phyloP scores from a whole-genome alignment of 495 filamentous ascomycete species.

The Hypoxylon trugodes region DNA sequence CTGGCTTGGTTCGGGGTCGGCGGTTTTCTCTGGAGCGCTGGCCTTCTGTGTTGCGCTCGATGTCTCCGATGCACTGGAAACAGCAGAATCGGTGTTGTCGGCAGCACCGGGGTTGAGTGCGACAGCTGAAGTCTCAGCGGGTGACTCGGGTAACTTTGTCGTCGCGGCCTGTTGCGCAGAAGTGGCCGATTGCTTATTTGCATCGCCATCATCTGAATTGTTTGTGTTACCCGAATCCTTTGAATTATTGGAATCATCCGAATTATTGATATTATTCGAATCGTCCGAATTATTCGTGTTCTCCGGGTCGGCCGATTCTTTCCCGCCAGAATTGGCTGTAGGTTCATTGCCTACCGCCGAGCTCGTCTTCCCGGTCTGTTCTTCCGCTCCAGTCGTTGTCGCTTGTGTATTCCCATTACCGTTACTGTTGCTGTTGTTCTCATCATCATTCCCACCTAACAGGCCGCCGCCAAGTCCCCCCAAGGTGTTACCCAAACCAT shows the following conservation, averaged over 20 bases:
- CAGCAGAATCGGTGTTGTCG: slow-evolving; percentile 8
- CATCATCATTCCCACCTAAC: slow-evolving; percentile 22
- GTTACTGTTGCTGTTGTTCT: background rate
- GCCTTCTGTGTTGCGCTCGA: no score
- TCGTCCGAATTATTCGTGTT: slow-evolving; percentile 1
- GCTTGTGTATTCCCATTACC: background rate
- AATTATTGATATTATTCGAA: background rate
- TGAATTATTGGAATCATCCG: background rate
- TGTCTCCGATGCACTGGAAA: slow-evolving; percentile 5
- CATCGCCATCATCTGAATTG: background rate
- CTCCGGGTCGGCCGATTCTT: background rate
- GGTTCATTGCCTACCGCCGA: background rate
- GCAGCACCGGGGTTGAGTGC: slow-evolving; percentile 23
- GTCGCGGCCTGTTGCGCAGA: slow-evolving; percentile 6
- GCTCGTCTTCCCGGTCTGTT: background rate
- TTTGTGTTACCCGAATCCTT: slow-evolving; percentile 16
- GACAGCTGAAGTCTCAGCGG: slow-evolving; percentile 28
- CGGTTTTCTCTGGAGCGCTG: slow-evolving; percentile 25
- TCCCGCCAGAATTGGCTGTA: slow-evolving; percentile 10
- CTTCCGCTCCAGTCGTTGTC: background rate
- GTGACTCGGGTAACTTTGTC: slow-evolving; percentile 14
- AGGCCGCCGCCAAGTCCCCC: slow-evolving; percentile 26
- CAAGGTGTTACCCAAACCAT: slow-evolving; percentile 33
- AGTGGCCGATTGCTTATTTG: slow-evolving; percentile 1
- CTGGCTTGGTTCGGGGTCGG: slow-evolving; percentile 18